Base-by-base conservation (phyloP, 2,329 filamentous ascomycete genomes). In the Colletotrichum chlorophyti region DNA sequence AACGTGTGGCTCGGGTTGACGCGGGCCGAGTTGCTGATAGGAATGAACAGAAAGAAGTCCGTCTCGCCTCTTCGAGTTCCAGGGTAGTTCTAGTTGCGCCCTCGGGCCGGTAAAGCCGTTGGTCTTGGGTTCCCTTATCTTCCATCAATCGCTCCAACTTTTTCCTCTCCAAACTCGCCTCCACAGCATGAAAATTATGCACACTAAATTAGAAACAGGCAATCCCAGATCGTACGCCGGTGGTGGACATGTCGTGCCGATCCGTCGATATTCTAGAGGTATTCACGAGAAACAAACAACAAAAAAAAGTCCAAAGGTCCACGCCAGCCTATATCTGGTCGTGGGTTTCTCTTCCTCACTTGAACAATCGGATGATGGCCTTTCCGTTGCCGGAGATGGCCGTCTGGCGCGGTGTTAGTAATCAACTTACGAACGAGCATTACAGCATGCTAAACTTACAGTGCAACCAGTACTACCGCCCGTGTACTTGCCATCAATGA, bases 381-480 rank as follows among this genome's bases (percentile, higher is more conserved):
- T 66, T 72, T 62, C 76, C 76, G 53, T 78, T 76, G 11, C 64
- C 41, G n/a, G 62, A 62, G 63, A 83, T 68, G 32, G 71, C 72
- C 27, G 79, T 79, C 81, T 84, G 52, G 46, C 4, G 31, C 10
- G 5, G 24, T 2, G 17, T 40, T 32, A 58, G 43, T 27, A 40
- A 27, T 17, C 24, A 10, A 43, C 8, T 14, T 24, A 9, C 10
- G 8, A 14, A 12, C 5, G 27, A 11, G n/a, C n/a, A n/a, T n/a
- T n/a, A 24, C 14, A 19, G 7, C 6, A 12, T 41, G 17, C n/a
- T 31, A 21, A 60, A 84, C 90, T 83, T 87, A 95, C 91, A 47
- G 92, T 96, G 85, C 92, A 96, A 60, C 92, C 91, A 62, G 76
- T 80, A 12, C 74, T 70, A 64, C 83, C 83, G 63, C 80, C 82